Base-by-base conservation (phyloP, 2,329 filamentous ascomycete species). In the Aspergillus hiratsukae region DNA sequence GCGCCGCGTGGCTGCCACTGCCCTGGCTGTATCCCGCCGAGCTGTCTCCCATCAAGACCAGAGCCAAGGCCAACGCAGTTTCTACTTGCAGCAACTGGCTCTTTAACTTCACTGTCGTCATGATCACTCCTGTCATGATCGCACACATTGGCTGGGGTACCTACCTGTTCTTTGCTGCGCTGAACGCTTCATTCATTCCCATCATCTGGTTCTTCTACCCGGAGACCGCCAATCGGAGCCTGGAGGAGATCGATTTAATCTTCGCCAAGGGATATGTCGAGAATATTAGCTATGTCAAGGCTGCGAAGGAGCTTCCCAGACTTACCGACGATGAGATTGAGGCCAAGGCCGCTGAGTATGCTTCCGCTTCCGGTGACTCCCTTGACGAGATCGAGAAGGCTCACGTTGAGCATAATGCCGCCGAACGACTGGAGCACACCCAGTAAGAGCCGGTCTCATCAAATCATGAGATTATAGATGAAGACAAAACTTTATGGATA, bases 1-100 rank as follows among this genome's bases (percentile, higher is more conserved):
- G 85, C 35, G 84, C 85, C 0, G 85, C 83, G 0, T 87, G 83
- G 80, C 69, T 87, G 6, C 84, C 85, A 17, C 77, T 87, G 25
- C 85, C 85, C 0, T 88, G 84, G 85, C 48, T 74, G 54, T 75
- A 75, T 58, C 74, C 79, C 0, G 78, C 80, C 49, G 81, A 81
- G 59, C 71, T 81, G 64, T 81, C 80, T 54, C 81, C 81, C 6
- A 76, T 82, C 67, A 80, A 80, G 69, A 83, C 80, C 6, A 76
- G 81, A 50, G 78, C 80, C 43, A 82, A 82, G 72, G 80, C 80
- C 43, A 83, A 82, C 65, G 80, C 81, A 1, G 71, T 82, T 8
- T 80, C 79, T 0, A 83, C 80, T 4, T 78, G 76, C 66, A 75
- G 75, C 31, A 83, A 83, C 71, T 83, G 81, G 80, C 69, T 81